Percentiles rank a stretch among this genome's conserved stretches.
phyloP scores from a whole-genome alignment of 192 early-diverging fungal species.

The Coemansia biformis region DNA sequence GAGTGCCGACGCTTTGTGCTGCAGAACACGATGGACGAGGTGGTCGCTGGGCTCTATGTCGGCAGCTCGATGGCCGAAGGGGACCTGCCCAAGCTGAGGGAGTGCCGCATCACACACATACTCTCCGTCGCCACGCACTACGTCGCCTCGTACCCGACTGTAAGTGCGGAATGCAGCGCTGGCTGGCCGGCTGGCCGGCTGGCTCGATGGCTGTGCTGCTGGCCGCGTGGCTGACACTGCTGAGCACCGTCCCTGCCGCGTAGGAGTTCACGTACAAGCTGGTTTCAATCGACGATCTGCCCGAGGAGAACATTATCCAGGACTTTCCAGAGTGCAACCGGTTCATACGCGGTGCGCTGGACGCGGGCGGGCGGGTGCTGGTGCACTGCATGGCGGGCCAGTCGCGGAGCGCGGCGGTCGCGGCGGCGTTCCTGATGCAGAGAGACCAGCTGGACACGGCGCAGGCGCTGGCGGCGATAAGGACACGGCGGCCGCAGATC shows the following conservation, averaged over 20 bases:
- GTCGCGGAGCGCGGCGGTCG: constrained; percentile 62
- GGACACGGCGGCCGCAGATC: constrained; percentile 44
- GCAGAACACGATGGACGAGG: constrained; percentile 42
- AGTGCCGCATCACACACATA: constrained; percentile 42
- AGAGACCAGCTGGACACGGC: constrained; percentile 34
- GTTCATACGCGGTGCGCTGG: constrained; percentile 55
- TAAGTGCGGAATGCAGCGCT: too few relatives aligned
- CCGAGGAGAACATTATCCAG: constrained; percentile 63
- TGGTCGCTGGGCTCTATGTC: constrained; percentile 41
- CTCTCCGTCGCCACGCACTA: constrained; percentile 37
- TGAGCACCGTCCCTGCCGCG: too few relatives aligned
- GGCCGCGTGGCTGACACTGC: too few relatives aligned
- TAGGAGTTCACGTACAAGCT: constrained; percentile 53
- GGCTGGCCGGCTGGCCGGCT: constrained; percentile 17
- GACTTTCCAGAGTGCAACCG: constrained; percentile 59
- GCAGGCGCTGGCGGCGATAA: constrained; percentile 49
- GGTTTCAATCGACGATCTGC: constrained; percentile 58
- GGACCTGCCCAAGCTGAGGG: constrained; percentile 26
- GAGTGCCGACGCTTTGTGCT: constrained; percentile 45
- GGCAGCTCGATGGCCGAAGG: constrained; percentile 50
- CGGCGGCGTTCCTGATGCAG: constrained; percentile 67
- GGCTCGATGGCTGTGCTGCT: too few relatives aligned
- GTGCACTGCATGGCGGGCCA: constrained; percentile 69
- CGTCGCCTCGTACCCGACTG: constrained; percentile 30
- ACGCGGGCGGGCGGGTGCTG: constrained; percentile 53